Conservation (phyloP, 495 filamentous ascomycete species). For the Penicillium nucicola region DNA sequence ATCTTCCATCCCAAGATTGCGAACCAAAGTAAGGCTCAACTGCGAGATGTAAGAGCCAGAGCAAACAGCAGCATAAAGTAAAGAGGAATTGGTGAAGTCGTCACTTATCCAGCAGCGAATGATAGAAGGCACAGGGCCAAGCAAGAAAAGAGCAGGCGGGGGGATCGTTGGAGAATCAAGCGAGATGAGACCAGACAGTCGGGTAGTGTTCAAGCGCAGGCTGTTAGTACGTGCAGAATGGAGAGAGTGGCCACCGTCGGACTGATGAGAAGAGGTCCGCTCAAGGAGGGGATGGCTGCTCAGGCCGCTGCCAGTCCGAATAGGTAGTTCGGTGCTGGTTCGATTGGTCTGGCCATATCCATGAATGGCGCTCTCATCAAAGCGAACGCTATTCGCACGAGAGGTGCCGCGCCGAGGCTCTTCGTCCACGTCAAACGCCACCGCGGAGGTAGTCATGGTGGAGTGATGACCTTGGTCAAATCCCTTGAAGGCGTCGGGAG, state of each 20-base stretch:
- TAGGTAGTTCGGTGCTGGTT: conserved; percentile 73
- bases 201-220: conserved; percentile 69
- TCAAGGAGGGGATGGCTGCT: conserved; percentile 83
- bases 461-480: conserved; percentile 79
- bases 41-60: conserved; percentile 86
- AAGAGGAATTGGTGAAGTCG: conserved; percentile 78
- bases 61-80: conserved; percentile 89
- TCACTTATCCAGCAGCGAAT: conserved; percentile 92
- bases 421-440: conserved; percentile 83
- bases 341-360: conserved; percentile 79
- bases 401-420: conserved; percentile 91
- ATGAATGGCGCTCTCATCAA: conserved; percentile 93
- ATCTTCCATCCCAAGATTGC: conserved; percentile 64
- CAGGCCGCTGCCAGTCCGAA: conserved; percentile 75
- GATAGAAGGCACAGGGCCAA: conserved; percentile 86
- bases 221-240: conserved; percentile 83
- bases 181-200: conserved; percentile 57
- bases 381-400: conserved; percentile 96
- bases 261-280: conserved; percentile 88
- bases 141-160: conserved; percentile 74
- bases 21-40: conserved; percentile 68
- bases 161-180: conserved; percentile 68
- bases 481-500: conserved; percentile 74
- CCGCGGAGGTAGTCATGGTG: conserved; percentile 56
- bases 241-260: conserved; percentile 84